A percentile compares a stretch with the other conserved stretches of the same genome.
phyloP scores from a whole-genome alignment of 371 early-diverging fungal genomes.

The Cladochytrium tenue region DNA sequence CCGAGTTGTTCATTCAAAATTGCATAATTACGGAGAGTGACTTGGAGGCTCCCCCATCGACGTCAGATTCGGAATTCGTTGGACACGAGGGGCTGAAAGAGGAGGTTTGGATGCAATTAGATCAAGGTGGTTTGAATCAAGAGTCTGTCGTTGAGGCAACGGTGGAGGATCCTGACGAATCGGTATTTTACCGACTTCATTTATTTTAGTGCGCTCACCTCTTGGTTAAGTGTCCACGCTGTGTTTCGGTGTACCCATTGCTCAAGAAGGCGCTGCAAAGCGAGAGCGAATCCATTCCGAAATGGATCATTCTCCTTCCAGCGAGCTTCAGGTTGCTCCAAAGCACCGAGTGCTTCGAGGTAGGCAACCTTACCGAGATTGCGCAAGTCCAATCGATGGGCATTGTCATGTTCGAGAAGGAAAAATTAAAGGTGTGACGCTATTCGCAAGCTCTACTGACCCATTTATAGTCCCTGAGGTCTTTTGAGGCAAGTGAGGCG shows the following conservation, averaged over 20 bases:
- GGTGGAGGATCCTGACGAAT: conserved; percentile 1
- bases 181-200: too few species aligned
- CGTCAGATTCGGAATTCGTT: background rate
- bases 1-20: background rate
- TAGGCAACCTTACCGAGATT: background rate
- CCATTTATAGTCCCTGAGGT: background rate
- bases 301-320: conserved; percentile 13
- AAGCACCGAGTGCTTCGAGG: background rate
- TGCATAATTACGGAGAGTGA: background rate
- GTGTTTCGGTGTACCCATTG: conserved; percentile 5
- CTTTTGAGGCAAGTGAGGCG: background rate
- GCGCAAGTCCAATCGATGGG: conserved; percentile 14
- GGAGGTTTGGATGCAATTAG: background rate
- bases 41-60: background rate
- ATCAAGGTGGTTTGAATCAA: background rate
- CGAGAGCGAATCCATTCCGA: background rate
- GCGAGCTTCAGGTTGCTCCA: conserved; percentile 20
- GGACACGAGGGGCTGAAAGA: background rate
- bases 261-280: background rate
- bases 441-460: background rate
- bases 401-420: conserved; percentile 16
- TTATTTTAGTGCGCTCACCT: too few species aligned
- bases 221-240: too few species aligned
- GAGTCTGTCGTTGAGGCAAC: background rate
- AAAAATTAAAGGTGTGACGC: conserved; percentile 5